A percentile compares a stretch with the other conserved stretches of the same genome.
These are phyloP conservation scores for Penicillium bialowiezense DNA, from an alignment of 495 filamentous ascomycete genomes.

Conservation along the genomic window DNA sequence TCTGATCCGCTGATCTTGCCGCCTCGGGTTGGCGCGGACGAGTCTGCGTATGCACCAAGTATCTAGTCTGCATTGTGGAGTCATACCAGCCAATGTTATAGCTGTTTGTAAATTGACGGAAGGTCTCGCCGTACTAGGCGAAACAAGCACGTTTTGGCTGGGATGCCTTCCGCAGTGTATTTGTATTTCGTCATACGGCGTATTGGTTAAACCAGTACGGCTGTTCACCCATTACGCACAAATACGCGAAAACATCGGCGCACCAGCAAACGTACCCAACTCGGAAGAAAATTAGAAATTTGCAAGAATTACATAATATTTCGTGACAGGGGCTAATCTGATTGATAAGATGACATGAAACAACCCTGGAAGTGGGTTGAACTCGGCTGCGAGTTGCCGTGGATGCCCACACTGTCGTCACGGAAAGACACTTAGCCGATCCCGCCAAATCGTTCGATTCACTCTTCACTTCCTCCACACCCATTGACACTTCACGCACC, in stretches of 20 bases:
- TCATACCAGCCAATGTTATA: neutral
- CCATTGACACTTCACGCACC: neutral
- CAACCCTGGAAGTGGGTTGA: neutral
- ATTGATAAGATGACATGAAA: slow-evolving; percentile 9
- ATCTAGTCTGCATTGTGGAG: neutral
- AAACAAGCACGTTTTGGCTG: too few relatives aligned
- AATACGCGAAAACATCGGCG: too few relatives aligned
- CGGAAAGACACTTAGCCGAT: slow-evolving; percentile 1
- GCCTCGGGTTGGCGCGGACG: neutral
- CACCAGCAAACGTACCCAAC: too few relatives aligned
- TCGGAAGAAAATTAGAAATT: too few relatives aligned
- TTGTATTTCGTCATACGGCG: neutral
- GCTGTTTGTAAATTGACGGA: too few relatives aligned
- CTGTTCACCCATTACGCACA: neutral
- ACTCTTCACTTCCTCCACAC: neutral
- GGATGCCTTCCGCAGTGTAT: too few relatives aligned
- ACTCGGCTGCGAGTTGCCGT: neutral
- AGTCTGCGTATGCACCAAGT: neutral
- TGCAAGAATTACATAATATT: neutral
- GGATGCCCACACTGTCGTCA: slow-evolving; percentile 1
- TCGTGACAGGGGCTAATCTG: slow-evolving; percentile 6
- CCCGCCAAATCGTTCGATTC: slow-evolving; percentile 5
- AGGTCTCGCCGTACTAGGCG: neutral
- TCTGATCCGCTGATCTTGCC: slow-evolving; percentile 15
- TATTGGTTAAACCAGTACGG: neutral